A percentile compares a stretch with the other conserved stretches of the same genome.
Evolutionary conservation across 164 flowering plant genomes (phyloP).

Genomic region (Annona cherimola): DNA sequence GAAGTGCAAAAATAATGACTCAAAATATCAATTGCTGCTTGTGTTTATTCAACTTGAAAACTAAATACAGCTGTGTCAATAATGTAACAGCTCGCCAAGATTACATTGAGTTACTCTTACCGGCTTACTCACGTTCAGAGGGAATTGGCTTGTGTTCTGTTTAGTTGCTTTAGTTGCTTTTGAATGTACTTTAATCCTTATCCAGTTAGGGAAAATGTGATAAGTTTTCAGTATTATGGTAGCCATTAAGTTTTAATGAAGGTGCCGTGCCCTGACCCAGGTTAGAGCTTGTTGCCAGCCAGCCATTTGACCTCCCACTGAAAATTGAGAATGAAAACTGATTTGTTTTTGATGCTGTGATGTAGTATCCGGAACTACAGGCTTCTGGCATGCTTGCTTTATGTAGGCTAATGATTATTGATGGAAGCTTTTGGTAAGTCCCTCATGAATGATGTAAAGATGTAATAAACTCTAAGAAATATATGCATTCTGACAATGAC

Average conservation of each 20-base stretch:
- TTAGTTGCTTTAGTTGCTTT: no score
- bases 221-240: background rate
- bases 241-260: background rate
- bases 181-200: background rate
- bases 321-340: slow-evolving; percentile 6
- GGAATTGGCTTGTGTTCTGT: no score
- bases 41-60: no score
- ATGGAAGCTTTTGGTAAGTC: slow-evolving; percentile 81
- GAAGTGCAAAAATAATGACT: no score
- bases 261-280: background rate
- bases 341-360: slow-evolving; percentile 13
- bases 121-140: no score
- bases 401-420: slow-evolving; percentile 88
- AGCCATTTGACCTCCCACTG: background rate
- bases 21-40: no score
- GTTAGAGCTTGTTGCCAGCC: background rate
- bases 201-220: background rate
- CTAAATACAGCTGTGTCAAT: no score
- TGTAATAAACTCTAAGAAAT: background rate
- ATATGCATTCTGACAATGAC: slow-evolving; percentile 9
- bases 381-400: slow-evolving; percentile 94
- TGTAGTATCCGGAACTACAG: slow-evolving; percentile 77
- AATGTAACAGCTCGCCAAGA: no score
- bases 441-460: background rate
- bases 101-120: no score